Base-by-base conservation (phyloP, 371 early-diverging fungal genomes). In the Haplosporangium sp. region DNA sequence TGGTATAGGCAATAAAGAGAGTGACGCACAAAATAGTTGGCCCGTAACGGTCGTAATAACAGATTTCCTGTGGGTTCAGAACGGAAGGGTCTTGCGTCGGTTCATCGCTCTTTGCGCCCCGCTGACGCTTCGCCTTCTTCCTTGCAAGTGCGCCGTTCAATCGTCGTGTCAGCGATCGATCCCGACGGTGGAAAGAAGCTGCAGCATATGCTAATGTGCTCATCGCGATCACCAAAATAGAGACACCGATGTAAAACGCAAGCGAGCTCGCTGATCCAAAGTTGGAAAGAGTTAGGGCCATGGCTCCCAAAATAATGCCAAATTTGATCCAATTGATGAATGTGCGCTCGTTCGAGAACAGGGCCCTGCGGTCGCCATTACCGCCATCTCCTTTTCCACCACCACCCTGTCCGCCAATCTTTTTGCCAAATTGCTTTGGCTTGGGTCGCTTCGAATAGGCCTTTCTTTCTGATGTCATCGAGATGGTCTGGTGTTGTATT, bases 301-400 rank as follows among this genome's bases (percentile, higher is more conserved):
- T 53, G 5, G 69, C 42, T 1, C 69, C 80, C 59, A 79, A 45
- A 16, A 79, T 57, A 51, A 73, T 68, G 7, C 80, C 73, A 42
- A 69, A 66, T 48, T 65, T 67, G 55, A 79, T 79, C 80, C 73
- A 72, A 8, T 72, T 65, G 13, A 73, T 38, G 13, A 72, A 73
- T 12, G 63, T 65, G 10, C 69, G 69, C 42, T 79, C 73, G 54
- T 79, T 79, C 38, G 69, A 72, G 41, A 79, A 79, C 9, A 67
- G 48, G 5, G 79, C 67, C 16, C 53, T 59, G 8, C 67, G 61
- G 14, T 40, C 64, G 23, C 61, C 57, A 20, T 71, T 64, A 0
- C 79, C 79, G 14, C 56, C 42, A 12, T 51, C 61, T 3, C 77
- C 67, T 2, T 41, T 56, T 18, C 52, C 29, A 1, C 29, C 29